These are phyloP conservation scores for Moelleriella libera DNA, from an alignment of 2,329 filamentous ascomycete genomes.

Conservation along the genomic window DNA sequence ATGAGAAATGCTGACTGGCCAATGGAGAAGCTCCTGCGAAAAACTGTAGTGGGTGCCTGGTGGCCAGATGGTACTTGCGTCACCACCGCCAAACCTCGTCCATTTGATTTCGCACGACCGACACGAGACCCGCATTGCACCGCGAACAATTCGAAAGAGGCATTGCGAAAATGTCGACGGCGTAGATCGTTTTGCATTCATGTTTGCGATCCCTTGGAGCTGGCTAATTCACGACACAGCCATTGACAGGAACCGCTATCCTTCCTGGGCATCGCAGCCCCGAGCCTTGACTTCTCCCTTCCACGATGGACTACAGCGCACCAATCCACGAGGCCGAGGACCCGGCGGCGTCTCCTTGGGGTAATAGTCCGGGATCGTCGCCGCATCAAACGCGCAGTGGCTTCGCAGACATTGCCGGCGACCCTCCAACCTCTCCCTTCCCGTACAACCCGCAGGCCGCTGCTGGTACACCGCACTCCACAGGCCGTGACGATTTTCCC, in stretches of 20 bases:
- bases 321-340: conserved; percentile 41
- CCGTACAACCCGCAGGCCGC: conserved; percentile 24
- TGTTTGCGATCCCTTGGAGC: neutral
- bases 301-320: conserved; percentile 42
- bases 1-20: neutral
- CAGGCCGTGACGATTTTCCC: conserved; percentile 24
- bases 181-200: neutral
- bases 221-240: too few relatives aligned
- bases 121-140: neutral
- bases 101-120: neutral
- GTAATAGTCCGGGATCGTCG: conserved; percentile 35
- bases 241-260: neutral
- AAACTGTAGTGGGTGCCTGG: neutral
- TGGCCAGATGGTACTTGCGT: neutral
- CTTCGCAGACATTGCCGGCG: conserved; percentile 26
- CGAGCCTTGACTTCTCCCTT: neutral
- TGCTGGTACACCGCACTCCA: conserved; percentile 24
- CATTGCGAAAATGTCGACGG: neutral
- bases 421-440: conserved; percentile 27
- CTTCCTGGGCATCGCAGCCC: neutral
- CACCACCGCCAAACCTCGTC: neutral
- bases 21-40: neutral
- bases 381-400: conserved; percentile 29
- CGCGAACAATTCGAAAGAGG: neutral
- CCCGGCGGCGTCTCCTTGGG: conserved; percentile 40